Percentiles rank a stretch among this genome's conserved stretches.
These are phyloP conservation scores for Pythium phragmiticola DNA, from an alignment of 352 stramenopile genomes.

Conservation along the genomic window DNA sequence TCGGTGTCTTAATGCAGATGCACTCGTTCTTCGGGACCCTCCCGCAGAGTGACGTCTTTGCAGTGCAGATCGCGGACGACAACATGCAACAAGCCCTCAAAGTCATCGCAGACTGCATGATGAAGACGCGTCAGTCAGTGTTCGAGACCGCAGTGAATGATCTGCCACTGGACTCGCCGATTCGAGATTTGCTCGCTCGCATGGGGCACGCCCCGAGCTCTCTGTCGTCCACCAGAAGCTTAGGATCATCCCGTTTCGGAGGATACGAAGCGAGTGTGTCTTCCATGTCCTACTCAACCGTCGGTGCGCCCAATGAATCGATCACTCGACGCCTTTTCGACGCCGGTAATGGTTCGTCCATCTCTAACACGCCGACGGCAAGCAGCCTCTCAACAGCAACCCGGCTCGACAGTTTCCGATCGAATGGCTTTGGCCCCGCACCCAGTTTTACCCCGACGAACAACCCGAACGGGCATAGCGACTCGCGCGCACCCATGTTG, in stretches of 20 bases:
- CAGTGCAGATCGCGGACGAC: constrained; percentile 68
- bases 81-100: constrained; percentile 72
- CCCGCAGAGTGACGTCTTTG: constrained; percentile 58
- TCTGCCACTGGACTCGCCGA: constrained; percentile 17
- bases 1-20: constrained; percentile 84
- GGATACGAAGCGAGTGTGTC: constrained; percentile 25
- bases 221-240: constrained; percentile 22
- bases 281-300: constrained; percentile 10
- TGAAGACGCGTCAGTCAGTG: constrained; percentile 41
- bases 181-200: constrained; percentile 36
- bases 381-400: constrained; percentile 7
- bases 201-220: constrained; percentile 36
- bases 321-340: constrained; percentile 61
- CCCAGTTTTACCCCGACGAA: constrained; percentile 55
- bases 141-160: constrained; percentile 69
- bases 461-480: constrained; percentile 25
- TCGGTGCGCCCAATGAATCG: constrained; percentile 19
- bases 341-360: constrained; percentile 21
- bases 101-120: constrained; percentile 65
- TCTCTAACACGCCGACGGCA: not conserved
- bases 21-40: constrained; percentile 84
- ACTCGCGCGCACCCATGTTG: constrained; percentile 6
- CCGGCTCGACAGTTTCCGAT: constrained; percentile 29
- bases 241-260: constrained; percentile 20
- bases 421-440: constrained; percentile 20